Evolutionary conservation across 208 protist genomes (phyloP), one percentile per base, ranked within the genome.

Genomic region (Acanthamoeba triangularis): DNA sequence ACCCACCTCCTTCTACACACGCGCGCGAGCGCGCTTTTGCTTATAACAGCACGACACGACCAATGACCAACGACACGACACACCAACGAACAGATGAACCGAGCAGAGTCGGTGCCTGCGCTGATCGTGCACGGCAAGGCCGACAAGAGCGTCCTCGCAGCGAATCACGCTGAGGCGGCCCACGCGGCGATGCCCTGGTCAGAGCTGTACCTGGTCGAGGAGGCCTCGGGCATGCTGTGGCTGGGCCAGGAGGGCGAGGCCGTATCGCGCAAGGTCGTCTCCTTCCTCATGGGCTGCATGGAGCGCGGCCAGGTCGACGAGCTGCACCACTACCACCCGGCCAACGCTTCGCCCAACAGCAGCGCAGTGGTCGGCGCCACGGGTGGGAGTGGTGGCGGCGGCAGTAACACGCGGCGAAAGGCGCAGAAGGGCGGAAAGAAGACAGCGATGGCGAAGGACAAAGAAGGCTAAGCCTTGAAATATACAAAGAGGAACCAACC

Each of bases 41-140:
- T 76, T 8, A n/a, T n/a, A n/a, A n/a, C n/a, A n/a, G n/a, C n/a
- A n/a, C n/a, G n/a, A n/a, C n/a, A n/a, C n/a, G n/a, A n/a, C n/a
- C n/a, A n/a, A n/a, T n/a, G n/a, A n/a, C n/a, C n/a, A n/a, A n/a
- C n/a, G n/a, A n/a, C 18, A 23, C n/a, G n/a, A n/a, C n/a, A n/a
- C n/a, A n/a, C n/a, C n/a, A n/a, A 11, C 8, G 11, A 11, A 28
- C 76, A 85, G 76, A 85, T 85, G 76, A 33, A 20, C 14, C 76
- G 47, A 59, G 76, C 76, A 59, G 47, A 85, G 41, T 85, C 76
- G 44, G 76, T 85, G 30, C 76, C 76, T 1, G 23, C 76, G 37
- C 47, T 85, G 44, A 85, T 85, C 47, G 76, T 85, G 30, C 76
- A 85, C 47, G 76, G 76, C 44, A 85, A 85, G 47, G 76, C 76